Conservation (phyloP, 2,329 filamentous ascomycete species). For the Myriosclerotinia curreyana region DNA sequence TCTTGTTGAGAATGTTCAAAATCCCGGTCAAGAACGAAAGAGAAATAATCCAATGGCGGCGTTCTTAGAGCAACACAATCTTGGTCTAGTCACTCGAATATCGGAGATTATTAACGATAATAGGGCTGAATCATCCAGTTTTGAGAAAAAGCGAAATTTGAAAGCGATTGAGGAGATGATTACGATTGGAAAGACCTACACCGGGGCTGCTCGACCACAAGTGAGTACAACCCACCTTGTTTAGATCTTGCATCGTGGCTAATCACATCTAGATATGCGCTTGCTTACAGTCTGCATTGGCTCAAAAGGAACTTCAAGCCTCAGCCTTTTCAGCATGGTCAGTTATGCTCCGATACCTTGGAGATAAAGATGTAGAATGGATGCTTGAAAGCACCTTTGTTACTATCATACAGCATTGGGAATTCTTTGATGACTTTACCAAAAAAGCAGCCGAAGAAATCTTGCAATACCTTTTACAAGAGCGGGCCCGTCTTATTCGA, state of each 20-base stretch:
- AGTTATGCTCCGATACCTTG: constrained; percentile 70
- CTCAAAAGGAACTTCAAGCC: constrained; percentile 70
- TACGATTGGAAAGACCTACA: constrained; percentile 66
- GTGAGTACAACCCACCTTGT: constrained; percentile 55
- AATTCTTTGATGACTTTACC: constrained; percentile 57
- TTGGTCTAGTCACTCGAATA: constrained; percentile 82
- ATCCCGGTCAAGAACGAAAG: constrained; percentile 33
- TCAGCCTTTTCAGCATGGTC: constrained; percentile 82
- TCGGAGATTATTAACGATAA: constrained; percentile 74
- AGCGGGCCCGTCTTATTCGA: constrained; percentile 50
- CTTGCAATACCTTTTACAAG: constrained; percentile 48
- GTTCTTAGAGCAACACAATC: constrained; percentile 79
- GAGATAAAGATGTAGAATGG: constrained; percentile 72
- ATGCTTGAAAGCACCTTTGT: constrained; percentile 88
- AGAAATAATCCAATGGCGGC: constrained; percentile 61
- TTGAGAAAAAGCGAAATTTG: constrained; percentile 74
- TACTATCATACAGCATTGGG: constrained; percentile 80
- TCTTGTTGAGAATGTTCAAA: constrained; percentile 41
- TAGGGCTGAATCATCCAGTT: constrained; percentile 52
- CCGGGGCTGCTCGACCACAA: constrained; percentile 80
- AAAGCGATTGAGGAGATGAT: constrained; percentile 87
- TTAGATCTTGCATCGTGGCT: no score
- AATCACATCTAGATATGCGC: constrained; percentile 67
- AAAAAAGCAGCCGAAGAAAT: constrained; percentile 59
- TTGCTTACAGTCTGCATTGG: constrained; percentile 82